These are phyloP conservation scores for Trichoderma erinaceum DNA, from an alignment of 495 filamentous ascomycete genomes.

Conservation along the genomic window DNA sequence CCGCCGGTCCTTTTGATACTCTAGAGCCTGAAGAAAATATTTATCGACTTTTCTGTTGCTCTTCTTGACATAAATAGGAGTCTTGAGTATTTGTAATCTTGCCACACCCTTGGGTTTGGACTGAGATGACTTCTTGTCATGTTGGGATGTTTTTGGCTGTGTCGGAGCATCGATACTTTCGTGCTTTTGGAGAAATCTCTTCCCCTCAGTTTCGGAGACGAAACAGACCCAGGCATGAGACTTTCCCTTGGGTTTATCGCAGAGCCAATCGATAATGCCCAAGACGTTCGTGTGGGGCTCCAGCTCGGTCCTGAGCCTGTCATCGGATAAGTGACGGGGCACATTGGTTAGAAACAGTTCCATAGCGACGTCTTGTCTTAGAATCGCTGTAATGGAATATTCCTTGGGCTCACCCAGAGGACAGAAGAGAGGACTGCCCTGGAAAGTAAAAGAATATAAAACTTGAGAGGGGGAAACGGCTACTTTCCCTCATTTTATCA, in stretches of 20 bases:
- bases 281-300: slow-evolving; percentile 28
- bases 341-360: slow-evolving; percentile 39
- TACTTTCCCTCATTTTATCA: too few relatives aligned
- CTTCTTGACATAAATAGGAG: slow-evolving; percentile 8
- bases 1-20: background rate
- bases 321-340: slow-evolving; percentile 30
- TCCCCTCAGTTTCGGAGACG: slow-evolving; percentile 32
- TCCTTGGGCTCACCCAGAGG: background rate
- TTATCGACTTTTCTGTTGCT: background rate
- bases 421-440: background rate
- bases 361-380: slow-evolving; percentile 22
- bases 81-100: background rate
- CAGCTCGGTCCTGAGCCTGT: slow-evolving; percentile 30
- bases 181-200: slow-evolving; percentile 30
- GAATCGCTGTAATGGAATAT: background rate
- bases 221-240: slow-evolving; percentile 28
- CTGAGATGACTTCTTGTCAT: background rate
- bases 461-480: too few relatives aligned
- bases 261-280: slow-evolving; percentile 30
- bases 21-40: background rate
- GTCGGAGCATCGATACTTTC: background rate
- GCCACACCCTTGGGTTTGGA: background rate
- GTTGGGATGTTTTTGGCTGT: background rate
- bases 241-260: slow-evolving; percentile 29
- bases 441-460: background rate